phyloP scores from a whole-genome alignment of 768 basidiomycete species.

The Zangia roseola region DNA sequence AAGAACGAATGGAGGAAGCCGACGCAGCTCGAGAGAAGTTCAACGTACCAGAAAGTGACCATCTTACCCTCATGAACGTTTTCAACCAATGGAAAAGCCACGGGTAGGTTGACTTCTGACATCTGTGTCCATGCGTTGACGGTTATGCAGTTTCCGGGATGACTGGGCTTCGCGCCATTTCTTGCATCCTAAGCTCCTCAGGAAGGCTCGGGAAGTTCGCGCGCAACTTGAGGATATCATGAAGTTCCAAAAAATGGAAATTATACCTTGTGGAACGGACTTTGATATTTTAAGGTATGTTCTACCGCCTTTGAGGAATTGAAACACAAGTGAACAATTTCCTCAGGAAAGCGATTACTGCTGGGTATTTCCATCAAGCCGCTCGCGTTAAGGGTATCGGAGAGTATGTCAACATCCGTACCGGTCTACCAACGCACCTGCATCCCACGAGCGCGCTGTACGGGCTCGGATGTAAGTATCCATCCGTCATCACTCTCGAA shows the following conservation, averaged over 20 bases:
- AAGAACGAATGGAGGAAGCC: slow-evolving; percentile 95
- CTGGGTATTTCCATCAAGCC: slow-evolving; percentile 99
- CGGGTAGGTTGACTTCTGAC: slow-evolving; percentile 51
- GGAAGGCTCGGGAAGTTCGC: slow-evolving; percentile 94
- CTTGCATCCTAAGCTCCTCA: slow-evolving; percentile 90
- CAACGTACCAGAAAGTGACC: slow-evolving; percentile 97
- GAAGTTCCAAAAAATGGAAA: slow-evolving; percentile 97
- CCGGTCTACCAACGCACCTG: slow-evolving; percentile 90
- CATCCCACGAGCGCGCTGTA: slow-evolving; percentile 97
- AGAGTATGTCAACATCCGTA: slow-evolving; percentile 96
- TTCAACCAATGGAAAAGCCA: slow-evolving; percentile 99
- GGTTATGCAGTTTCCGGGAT: slow-evolving; percentile 69
- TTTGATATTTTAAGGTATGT: slow-evolving; percentile 82
- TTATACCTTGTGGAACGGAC: slow-evolving; percentile 90
- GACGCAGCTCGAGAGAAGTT: slow-evolving; percentile 98
- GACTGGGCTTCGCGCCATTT: slow-evolving; percentile 96
- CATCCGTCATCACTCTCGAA: neutral
- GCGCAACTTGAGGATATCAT: slow-evolving; percentile 97
- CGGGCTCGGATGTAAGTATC: slow-evolving; percentile 83
- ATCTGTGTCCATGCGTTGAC: slow-evolving; percentile 5
- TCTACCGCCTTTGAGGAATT: neutral
- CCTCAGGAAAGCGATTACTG: slow-evolving; percentile 88
- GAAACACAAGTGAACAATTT: slow-evolving; percentile 1
- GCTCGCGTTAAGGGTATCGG: slow-evolving; percentile 98
- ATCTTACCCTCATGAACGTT: slow-evolving; percentile 91